Percentiles rank a stretch among this genome's conserved stretches.
These are phyloP conservation scores for Paraconiothyrium sp. DNA, from an alignment of 2,329 filamentous ascomycete species.

Conservation along the genomic window DNA sequence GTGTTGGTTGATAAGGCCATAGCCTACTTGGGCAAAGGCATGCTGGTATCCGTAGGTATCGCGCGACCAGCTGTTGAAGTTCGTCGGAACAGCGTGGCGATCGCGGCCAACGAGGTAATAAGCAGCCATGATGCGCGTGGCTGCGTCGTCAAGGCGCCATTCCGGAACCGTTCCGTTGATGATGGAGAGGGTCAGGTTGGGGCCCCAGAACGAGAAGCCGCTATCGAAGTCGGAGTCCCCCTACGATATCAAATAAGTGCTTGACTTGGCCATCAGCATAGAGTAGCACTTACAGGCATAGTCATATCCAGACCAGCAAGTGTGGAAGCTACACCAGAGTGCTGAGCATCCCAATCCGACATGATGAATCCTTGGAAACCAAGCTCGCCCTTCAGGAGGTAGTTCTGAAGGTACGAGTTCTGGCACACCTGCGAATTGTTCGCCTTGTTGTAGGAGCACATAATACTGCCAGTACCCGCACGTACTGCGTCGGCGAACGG, in stretches of 20 bases:
- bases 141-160: slow-evolving; percentile 92
- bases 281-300: slow-evolving; percentile 61
- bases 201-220: slow-evolving; percentile 79
- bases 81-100: slow-evolving; percentile 65
- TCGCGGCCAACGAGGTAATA: slow-evolving; percentile 72
- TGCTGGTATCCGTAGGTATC: slow-evolving; percentile 79
- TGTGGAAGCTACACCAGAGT: slow-evolving; percentile 72
- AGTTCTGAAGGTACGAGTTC: slow-evolving; percentile 79
- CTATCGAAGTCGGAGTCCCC: slow-evolving; percentile 82
- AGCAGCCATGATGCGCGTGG: slow-evolving; percentile 77
- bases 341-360: slow-evolving; percentile 80
- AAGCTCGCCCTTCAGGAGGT: slow-evolving; percentile 79
- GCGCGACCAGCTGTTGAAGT: slow-evolving; percentile 87
- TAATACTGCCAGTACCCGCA: slow-evolving; percentile 60
- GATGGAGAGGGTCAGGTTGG: slow-evolving; percentile 86
- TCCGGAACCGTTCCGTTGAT: slow-evolving; percentile 89
- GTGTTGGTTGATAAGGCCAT: slow-evolving; percentile 76
- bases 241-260: slow-evolving; percentile 5
- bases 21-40: slow-evolving; percentile 67
- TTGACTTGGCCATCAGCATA: background rate
- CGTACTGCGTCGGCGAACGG: slow-evolving; percentile 62
- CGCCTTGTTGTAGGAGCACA: slow-evolving; percentile 76
- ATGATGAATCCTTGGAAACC: slow-evolving; percentile 81
- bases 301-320: slow-evolving; percentile 82
- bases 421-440: slow-evolving; percentile 85